Evolutionary conservation across 495 filamentous ascomycete genomes (phyloP).

Genomic region (Podospora australis): DNA sequence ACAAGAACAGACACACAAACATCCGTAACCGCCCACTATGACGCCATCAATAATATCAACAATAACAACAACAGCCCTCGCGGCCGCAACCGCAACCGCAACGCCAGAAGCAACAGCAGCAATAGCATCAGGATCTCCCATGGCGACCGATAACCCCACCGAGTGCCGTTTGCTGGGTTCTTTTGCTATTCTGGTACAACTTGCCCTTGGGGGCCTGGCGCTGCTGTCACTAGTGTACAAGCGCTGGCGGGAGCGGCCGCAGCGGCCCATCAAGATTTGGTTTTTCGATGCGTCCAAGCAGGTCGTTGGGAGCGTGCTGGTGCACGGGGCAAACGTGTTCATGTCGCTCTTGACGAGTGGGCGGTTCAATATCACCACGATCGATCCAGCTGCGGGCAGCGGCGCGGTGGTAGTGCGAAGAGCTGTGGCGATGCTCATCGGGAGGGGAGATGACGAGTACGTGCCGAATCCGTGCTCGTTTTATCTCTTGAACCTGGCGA

Average conservation of each 20-base stretch:
- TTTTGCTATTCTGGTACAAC: conserved; percentile 84
- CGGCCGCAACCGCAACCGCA: conserved; percentile 1
- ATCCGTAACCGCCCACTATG: no score
- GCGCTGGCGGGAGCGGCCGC: conserved; percentile 83
- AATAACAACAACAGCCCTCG: conserved; percentile 13
- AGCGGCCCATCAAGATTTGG: conserved; percentile 90
- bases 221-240: conserved; percentile 85
- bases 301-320: conserved; percentile 85
- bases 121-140: conserved; percentile 26
- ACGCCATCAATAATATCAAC: no score
- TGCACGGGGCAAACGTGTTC: conserved; percentile 85
- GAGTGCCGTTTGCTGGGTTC: conserved; percentile 81
- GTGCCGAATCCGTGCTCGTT: conserved; percentile 93
- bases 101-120: conserved; percentile 12
- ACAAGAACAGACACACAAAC: no score
- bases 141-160: conserved; percentile 32
- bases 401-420: conserved; percentile 26
- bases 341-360: conserved; percentile 94
- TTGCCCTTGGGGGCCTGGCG: conserved; percentile 77
- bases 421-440: conserved; percentile 3
- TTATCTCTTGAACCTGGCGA: conserved; percentile 86
- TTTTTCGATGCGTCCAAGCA: conserved; percentile 96
- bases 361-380: conserved; percentile 49
- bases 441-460: conserved; percentile 46
- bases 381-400: conserved; percentile 29